A percentile compares a stretch with the other conserved stretches of the same genome.
These are phyloP conservation scores for Tulasnella sp. DNA, from an alignment of 768 basidiomycete species.

Conservation along the genomic window DNA sequence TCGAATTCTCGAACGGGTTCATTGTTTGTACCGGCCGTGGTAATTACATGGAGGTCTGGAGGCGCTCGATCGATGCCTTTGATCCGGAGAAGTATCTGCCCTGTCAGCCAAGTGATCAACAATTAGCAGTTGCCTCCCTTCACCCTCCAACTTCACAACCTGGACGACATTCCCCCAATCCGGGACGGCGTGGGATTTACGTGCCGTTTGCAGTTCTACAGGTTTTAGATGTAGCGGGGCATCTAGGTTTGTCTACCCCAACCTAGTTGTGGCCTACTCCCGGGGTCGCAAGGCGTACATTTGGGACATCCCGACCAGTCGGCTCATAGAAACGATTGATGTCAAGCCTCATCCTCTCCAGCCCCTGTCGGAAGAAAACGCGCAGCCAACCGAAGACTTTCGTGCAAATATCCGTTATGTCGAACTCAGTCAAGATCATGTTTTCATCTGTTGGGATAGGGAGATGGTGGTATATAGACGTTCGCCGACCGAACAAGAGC, in stretches of 20 bases:
- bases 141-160: background rate
- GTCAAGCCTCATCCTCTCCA: conserved; percentile 9
- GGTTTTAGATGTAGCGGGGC: conserved; percentile 36
- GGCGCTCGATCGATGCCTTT: conserved; percentile 22
- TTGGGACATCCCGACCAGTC: conserved; percentile 47
- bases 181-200: conserved; percentile 38
- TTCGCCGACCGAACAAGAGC: no score
- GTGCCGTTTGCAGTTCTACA: conserved; percentile 46
- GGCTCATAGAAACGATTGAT: conserved; percentile 36
- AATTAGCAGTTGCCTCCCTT: no score
- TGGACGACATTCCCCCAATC: background rate
- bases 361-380: background rate
- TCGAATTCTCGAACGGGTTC: conserved; percentile 61
- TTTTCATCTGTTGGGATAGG: conserved; percentile 8
- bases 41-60: conserved; percentile 56
- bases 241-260: conserved; percentile 57
- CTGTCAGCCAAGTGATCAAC: no score
- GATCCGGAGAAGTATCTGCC: no score
- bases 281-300: conserved; percentile 35
- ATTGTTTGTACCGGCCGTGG: conserved; percentile 52
- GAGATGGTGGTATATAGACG: background rate
- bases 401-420: conserved; percentile 58
- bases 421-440: conserved; percentile 43
- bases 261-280: conserved; percentile 38
- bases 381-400: no score